A percentile compares a stretch with the other conserved stretches of the same genome.
phyloP scores from a whole-genome alignment of 1,284 basidiomycete genomes.

The Ustilago trichophora region DNA sequence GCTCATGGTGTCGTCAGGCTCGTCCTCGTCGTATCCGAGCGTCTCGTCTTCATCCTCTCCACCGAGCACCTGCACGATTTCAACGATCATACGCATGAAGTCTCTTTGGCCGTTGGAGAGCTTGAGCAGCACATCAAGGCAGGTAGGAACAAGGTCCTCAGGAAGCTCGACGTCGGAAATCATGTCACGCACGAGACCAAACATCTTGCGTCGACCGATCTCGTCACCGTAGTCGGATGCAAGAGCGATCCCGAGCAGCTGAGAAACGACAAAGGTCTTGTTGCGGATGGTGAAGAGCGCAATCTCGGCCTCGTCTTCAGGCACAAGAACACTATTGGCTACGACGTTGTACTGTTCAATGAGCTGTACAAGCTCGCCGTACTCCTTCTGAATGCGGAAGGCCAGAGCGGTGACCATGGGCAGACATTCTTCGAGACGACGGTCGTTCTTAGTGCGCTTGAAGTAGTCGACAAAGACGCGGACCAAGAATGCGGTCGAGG shows the following conservation, averaged over 20 bases:
- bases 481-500: conserved; percentile 83
- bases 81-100: conserved; percentile 90
- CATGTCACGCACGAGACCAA: conserved; percentile 68
- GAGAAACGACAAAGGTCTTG: conserved; percentile 79
- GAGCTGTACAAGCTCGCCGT: conserved; percentile 40
- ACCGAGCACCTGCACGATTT: conserved; percentile 77
- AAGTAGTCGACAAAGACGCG: conserved; percentile 87
- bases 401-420: conserved; percentile 91
- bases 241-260: conserved; percentile 82
- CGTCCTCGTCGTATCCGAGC: conserved; percentile 43
- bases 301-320: conserved; percentile 46
- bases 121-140: conserved; percentile 85
- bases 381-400: conserved; percentile 79
- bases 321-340: conserved; percentile 19
- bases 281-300: conserved; percentile 54
- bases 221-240: conserved; percentile 93
- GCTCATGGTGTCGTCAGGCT: conserved; percentile 44
- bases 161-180: conserved; percentile 83
- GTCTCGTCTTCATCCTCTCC: conserved; percentile 68
- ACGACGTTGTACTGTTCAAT: conserved; percentile 44
- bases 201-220: conserved; percentile 91
- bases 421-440: conserved; percentile 77
- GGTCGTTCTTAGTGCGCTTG: conserved; percentile 72
- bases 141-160: conserved; percentile 78
- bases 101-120: conserved; percentile 87